Evolutionary conservation across 441 rosid species (phyloP).

Genomic region (Biscutella laevigata): DNA sequence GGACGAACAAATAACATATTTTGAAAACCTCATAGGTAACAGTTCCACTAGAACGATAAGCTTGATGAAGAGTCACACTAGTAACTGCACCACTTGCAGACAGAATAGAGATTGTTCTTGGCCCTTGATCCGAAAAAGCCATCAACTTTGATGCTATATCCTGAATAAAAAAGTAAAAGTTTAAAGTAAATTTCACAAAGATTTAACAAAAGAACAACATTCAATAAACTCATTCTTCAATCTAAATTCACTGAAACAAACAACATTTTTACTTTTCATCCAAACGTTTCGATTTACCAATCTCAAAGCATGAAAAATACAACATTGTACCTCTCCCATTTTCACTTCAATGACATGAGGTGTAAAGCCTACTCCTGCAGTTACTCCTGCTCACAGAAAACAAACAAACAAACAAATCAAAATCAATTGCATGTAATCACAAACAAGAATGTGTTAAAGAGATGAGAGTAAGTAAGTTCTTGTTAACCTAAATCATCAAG

Average conservation of each 20-base stretch:
- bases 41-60: constrained; percentile 44
- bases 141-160: constrained; percentile 63
- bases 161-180: constrained; percentile 37
- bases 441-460: background rate
- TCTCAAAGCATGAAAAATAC: constrained; percentile 1
- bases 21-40: constrained; percentile 68
- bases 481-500: constrained; percentile 57
- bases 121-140: constrained; percentile 80
- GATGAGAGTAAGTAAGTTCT: background rate
- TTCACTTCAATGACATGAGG: constrained; percentile 79
- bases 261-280: no score
- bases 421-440: background rate
- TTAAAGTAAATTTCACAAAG: background rate
- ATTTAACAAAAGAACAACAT: background rate
- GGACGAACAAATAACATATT: background rate
- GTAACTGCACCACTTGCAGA: constrained; percentile 82
- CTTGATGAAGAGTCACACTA: constrained; percentile 62
- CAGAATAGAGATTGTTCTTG: constrained; percentile 69
- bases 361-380: constrained; percentile 72
- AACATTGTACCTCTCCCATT: constrained; percentile 62
- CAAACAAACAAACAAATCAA: constrained; percentile 14
- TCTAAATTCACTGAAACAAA: background rate
- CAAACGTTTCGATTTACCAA: background rate
- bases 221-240: background rate
- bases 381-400: constrained; percentile 47